Evolutionary conservation across 805 yeast species (phyloP).

Genomic region (Komagataella phaffii): DNA sequence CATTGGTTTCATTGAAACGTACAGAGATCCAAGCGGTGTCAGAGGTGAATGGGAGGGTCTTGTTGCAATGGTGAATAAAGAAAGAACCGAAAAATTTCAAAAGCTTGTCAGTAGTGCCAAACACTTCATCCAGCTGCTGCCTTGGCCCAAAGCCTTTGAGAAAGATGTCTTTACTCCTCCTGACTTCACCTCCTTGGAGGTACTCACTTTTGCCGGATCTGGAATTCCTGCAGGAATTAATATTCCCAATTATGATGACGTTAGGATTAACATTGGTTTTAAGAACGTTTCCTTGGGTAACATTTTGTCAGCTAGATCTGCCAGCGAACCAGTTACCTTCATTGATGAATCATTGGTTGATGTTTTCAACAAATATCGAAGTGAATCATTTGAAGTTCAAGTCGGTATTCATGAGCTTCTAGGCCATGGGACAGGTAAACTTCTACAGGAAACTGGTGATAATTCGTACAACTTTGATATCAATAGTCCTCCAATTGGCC

Average conservation of each 20-base stretch:
- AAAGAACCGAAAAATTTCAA: slow-evolving; percentile 70
- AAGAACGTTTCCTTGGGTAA: slow-evolving; percentile 86
- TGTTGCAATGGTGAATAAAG: slow-evolving; percentile 82
- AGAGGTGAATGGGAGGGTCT: slow-evolving; percentile 92
- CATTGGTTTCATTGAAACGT: slow-evolving; percentile 86
- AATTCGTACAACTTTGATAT: slow-evolving; percentile 64
- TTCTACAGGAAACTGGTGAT: slow-evolving; percentile 40
- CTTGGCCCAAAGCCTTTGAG: slow-evolving; percentile 69
- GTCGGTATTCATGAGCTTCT: slow-evolving; percentile 87
- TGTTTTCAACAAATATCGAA: slow-evolving; percentile 55
- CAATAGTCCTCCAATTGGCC: slow-evolving; percentile 43
- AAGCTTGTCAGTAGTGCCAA: slow-evolving; percentile 56
- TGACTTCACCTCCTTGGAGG: slow-evolving; percentile 84
- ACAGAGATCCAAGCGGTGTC: slow-evolving; percentile 84
- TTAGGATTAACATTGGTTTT: slow-evolving; percentile 71
- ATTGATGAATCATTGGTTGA: slow-evolving; percentile 37
- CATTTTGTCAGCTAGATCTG: slow-evolving; percentile 63
- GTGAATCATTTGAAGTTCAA: slow-evolving; percentile 82
- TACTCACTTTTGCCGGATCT: slow-evolving; percentile 76
- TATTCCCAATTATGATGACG: slow-evolving; percentile 87
- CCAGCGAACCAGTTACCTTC: slow-evolving; percentile 58
- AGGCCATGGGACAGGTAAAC: slow-evolving; percentile 87
- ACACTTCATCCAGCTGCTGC: slow-evolving; percentile 48
- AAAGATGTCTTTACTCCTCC: slow-evolving; percentile 85
- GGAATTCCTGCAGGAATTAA: slow-evolving; percentile 92